Evolutionary conservation across 768 basidiomycete species (phyloP).

Genomic region (Lactifluus piperatus): DNA sequence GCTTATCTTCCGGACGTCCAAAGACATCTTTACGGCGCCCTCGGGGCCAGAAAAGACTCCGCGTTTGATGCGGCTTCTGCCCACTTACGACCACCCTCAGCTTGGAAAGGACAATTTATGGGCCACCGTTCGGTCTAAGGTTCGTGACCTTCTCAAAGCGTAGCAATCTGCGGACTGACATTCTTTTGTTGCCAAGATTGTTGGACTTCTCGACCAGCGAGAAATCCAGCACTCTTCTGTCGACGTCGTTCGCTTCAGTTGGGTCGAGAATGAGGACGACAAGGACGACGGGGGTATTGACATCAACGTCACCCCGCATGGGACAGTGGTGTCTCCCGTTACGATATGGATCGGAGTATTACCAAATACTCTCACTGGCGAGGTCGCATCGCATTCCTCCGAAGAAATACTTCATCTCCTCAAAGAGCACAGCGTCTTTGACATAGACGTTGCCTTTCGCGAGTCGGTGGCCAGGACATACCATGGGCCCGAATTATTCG

Average conservation of each 20-base stretch:
- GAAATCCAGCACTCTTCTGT: too few species aligned
- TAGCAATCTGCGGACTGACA: not conserved
- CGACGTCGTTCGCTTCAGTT: too few species aligned
- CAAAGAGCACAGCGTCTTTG: slow-evolving; percentile 6
- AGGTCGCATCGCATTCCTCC: slow-evolving; percentile 18
- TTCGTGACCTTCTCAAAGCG: not conserved
- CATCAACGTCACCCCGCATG: slow-evolving; percentile 22
- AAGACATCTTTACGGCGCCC: too few species aligned
- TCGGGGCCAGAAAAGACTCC: too few species aligned
- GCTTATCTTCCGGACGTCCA: too few species aligned
- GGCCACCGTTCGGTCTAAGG: not conserved
- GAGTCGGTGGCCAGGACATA: slow-evolving; percentile 19
- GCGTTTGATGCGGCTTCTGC: too few species aligned
- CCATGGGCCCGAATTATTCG: slow-evolving; percentile 21
- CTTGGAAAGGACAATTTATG: too few species aligned
- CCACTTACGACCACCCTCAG: too few species aligned
- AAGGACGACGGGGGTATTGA: too few species aligned
- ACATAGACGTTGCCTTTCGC: slow-evolving; percentile 24
- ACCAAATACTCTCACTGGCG: slow-evolving; percentile 22
- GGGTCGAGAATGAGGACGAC: too few species aligned
- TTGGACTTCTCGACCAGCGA: too few species aligned
- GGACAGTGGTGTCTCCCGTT: slow-evolving; percentile 9
- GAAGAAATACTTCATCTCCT: slow-evolving; percentile 21
- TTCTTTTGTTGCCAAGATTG: too few species aligned
- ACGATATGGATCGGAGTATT: slow-evolving; percentile 8